These are phyloP conservation scores for Paraphoma sp. DNA, from an alignment of 2,329 filamentous ascomycete genomes.

Conservation along the genomic window DNA sequence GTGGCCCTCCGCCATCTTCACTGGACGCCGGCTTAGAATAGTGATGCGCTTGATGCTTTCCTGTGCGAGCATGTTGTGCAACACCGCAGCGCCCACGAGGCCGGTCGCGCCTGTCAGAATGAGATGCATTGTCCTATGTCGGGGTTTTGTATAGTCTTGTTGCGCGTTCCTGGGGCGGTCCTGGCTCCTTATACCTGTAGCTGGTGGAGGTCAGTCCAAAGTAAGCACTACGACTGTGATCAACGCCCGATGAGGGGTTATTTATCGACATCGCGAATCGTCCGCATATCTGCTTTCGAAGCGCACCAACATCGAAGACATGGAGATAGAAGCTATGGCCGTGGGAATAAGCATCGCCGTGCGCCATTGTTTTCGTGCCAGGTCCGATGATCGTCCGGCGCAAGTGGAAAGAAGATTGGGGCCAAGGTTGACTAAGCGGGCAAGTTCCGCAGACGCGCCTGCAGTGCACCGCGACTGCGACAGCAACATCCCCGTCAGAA, in stretches of 20 bases:
- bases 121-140: constrained; percentile 42
- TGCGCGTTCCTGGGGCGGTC: no score
- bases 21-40: constrained; percentile 70
- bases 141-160: no score
- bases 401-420: neutral
- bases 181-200: no score
- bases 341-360: neutral
- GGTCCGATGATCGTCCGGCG: constrained; percentile 14
- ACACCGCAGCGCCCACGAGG: constrained; percentile 48
- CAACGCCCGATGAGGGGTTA: neutral
- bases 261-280: neutral
- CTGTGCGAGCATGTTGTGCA: constrained; percentile 46
- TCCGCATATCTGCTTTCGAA: neutral
- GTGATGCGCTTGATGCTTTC: constrained; percentile 68
- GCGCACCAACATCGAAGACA: neutral
- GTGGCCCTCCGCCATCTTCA: constrained; percentile 67
- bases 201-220: neutral
- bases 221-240: neutral
- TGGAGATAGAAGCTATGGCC: constrained; percentile 1
- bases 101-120: constrained; percentile 55
- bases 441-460: neutral
- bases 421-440: constrained; percentile 11
- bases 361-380: neutral
- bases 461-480: no score
- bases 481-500: neutral